phyloP scores from a whole-genome alignment of 2,329 filamentous ascomycete species.

The Arthroderma sp. region DNA sequence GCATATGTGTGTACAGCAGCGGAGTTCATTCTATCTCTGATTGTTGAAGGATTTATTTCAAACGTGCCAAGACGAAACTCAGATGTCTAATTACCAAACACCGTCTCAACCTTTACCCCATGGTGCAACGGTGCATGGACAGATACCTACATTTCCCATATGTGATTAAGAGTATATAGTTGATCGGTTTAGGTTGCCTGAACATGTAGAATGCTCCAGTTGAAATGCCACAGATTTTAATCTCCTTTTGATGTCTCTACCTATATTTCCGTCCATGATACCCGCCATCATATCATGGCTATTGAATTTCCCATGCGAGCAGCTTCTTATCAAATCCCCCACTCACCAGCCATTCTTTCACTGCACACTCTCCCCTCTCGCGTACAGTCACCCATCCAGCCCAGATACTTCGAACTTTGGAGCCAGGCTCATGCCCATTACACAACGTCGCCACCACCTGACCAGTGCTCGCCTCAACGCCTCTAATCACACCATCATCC shows the following conservation, averaged over 20 bases:
- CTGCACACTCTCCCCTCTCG: too few relatives aligned
- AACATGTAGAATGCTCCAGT: background rate
- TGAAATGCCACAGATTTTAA: background rate
- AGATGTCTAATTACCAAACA: conserved; percentile 38
- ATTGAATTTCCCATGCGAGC: too few relatives aligned
- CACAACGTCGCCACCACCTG: too few relatives aligned
- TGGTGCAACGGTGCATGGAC: conserved; percentile 36
- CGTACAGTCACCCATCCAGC: too few relatives aligned
- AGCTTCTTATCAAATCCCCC: too few relatives aligned
- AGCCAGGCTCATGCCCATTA: too few relatives aligned
- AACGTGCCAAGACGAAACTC: conserved; percentile 49
- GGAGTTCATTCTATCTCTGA: conserved; percentile 43
- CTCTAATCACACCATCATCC: too few relatives aligned
- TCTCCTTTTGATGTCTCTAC: background rate
- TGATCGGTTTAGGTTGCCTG: background rate
- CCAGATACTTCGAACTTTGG: too few relatives aligned
- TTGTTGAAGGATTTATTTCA: conserved; percentile 52
- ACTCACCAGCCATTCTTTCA: too few relatives aligned
- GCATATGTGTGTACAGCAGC: conserved; percentile 64
- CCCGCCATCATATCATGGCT: too few relatives aligned
- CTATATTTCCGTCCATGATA: too few relatives aligned
- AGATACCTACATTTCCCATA: conserved; percentile 27
- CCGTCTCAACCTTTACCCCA: conserved; percentile 23
- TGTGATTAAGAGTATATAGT: conserved; percentile 29
- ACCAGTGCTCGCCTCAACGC: too few relatives aligned